Percentiles rank a stretch among this genome's conserved stretches.
phyloP scores from a whole-genome alignment of 768 basidiomycete genomes.

The Termitomyces bulborhizus region DNA sequence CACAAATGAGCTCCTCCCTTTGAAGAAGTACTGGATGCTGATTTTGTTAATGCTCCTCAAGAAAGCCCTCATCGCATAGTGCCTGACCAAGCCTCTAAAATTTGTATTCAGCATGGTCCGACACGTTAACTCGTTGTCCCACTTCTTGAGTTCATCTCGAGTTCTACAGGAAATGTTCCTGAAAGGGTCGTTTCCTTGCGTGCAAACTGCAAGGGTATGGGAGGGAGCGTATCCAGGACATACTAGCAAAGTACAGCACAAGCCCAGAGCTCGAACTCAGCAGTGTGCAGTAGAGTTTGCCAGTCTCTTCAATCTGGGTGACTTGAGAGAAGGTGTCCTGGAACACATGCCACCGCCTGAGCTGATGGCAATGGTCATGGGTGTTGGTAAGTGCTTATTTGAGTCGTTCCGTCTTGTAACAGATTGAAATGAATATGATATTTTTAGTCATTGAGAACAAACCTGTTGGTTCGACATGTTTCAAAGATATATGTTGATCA shows the following conservation, averaged over 20 bases:
- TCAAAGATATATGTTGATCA: slow-evolving; percentile 54
- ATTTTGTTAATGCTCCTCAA: no score
- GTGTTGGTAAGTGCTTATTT: slow-evolving; percentile 55
- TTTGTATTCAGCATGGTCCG: no score
- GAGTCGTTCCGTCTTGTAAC: neutral
- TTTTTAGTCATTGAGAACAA: slow-evolving; percentile 87
- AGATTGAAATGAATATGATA: neutral
- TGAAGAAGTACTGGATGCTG: no score
- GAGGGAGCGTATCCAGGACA: slow-evolving; percentile 67
- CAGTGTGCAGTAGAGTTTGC: slow-evolving; percentile 96
- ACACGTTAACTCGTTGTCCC: no score
- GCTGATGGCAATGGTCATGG: slow-evolving; percentile 92
- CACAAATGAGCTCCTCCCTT: no score
- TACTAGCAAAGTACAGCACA: slow-evolving; percentile 77
- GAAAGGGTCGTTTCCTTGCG: no score
- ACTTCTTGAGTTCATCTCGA: no score
- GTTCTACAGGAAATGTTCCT: no score
- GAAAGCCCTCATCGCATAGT: no score
- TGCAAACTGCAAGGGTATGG: no score
- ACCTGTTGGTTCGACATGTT: slow-evolving; percentile 86
- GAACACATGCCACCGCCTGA: slow-evolving; percentile 99
- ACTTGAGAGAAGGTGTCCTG: slow-evolving; percentile 74
- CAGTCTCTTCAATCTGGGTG: slow-evolving; percentile 70
- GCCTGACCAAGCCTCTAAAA: no score
- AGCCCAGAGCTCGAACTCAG: slow-evolving; percentile 90